A percentile compares a stretch with the other conserved stretches of the same genome.
These are phyloP conservation scores for Claviceps maximensis DNA, from an alignment of 2,329 filamentous ascomycete genomes.

Conservation along the genomic window DNA sequence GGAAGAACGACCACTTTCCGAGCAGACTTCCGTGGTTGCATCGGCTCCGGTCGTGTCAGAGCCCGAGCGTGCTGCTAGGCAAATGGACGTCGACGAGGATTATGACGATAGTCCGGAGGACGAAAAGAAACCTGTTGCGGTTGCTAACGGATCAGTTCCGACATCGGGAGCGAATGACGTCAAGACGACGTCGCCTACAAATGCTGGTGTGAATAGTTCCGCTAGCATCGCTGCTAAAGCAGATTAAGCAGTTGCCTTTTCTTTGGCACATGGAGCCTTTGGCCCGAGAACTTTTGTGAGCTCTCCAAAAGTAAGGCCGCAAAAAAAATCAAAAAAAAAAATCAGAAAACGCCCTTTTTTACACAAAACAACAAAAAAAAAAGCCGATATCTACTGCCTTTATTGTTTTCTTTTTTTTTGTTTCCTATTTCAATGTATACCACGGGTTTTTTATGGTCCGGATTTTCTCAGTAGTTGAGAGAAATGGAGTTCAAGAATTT, in stretches of 20 bases:
- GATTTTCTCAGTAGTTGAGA: constrained; percentile 11
- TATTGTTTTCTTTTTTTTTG: constrained; percentile 7
- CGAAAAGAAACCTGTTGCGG: constrained; percentile 46
- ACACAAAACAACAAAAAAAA: constrained; percentile 6
- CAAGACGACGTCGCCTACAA: constrained; percentile 26
- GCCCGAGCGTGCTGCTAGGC: constrained; percentile 69
- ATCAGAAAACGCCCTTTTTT: constrained; percentile 6
- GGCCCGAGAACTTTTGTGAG: constrained; percentile 11
- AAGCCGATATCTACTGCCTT: constrained; percentile 9
- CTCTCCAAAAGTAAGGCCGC: constrained; percentile 13
- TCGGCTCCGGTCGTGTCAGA: constrained; percentile 47
- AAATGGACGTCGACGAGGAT: constrained; percentile 95
- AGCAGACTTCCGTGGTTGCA: constrained; percentile 29
- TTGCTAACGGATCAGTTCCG: constrained; percentile 31
- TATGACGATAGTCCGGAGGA: constrained; percentile 93
- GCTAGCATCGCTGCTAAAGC: constrained; percentile 25
- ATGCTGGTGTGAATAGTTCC: constrained; percentile 28
- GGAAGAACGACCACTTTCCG: constrained; percentile 43
- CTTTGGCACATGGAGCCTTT: background rate
- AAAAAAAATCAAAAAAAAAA: constrained; percentile 4
- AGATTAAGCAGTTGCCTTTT: constrained; percentile 20
- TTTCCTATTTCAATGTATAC: constrained; percentile 9
- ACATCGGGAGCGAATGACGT: constrained; percentile 35
- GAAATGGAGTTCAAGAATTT: background rate
- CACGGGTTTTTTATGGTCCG: constrained; percentile 1